Evolutionary conservation across 2,329 filamentous ascomycete species (phyloP).

Genomic region (Fusarium sublunatum): DNA sequence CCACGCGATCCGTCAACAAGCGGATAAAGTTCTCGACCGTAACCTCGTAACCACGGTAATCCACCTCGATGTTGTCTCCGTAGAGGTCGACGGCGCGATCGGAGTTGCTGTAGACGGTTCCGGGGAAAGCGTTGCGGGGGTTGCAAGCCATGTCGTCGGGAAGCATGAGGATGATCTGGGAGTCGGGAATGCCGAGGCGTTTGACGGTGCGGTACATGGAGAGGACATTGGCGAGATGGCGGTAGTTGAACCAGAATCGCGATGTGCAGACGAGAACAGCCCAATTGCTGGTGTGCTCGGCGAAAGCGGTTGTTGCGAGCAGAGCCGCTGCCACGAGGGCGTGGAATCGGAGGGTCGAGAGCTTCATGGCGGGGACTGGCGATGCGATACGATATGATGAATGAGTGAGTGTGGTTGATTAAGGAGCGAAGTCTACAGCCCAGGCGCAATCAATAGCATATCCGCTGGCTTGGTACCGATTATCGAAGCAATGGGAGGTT

Average conservation of each 20-base stretch:
- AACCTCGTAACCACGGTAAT: conserved; percentile 97
- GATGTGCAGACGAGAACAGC: conserved; percentile 98
- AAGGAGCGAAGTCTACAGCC: conserved; percentile 27
- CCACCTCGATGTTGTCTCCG: conserved; percentile 98
- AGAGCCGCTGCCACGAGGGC: conserved; percentile 61
- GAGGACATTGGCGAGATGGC: conserved; percentile 96
- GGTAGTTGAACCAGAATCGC: conserved; percentile 99
- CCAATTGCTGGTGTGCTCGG: conserved; percentile 98
- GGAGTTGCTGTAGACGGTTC: conserved; percentile 98
- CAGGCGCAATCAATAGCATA: conserved; percentile 31
- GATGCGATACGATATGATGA: conserved; percentile 10
- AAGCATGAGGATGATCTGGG: conserved; percentile 99
- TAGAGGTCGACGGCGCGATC: conserved; percentile 96
- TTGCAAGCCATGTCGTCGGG: conserved; percentile 99
- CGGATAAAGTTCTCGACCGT: conserved; percentile 99
- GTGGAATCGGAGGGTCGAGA: conserved; percentile 58
- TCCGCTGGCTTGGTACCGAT: conserved; percentile 14
- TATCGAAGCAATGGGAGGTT: conserved; percentile 27
- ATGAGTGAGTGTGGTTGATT: conserved; percentile 15
- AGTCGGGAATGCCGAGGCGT: conserved; percentile 95
- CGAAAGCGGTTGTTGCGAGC: conserved; percentile 60
- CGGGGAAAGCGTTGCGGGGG: conserved; percentile 96
- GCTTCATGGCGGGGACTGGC: conserved; percentile 59
- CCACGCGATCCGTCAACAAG: conserved; percentile 91
- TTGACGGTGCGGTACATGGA: conserved; percentile 98